phyloP scores from a whole-genome alignment of 176 grass and related monocot genomes.

The Chrysopogon serrulatus region DNA sequence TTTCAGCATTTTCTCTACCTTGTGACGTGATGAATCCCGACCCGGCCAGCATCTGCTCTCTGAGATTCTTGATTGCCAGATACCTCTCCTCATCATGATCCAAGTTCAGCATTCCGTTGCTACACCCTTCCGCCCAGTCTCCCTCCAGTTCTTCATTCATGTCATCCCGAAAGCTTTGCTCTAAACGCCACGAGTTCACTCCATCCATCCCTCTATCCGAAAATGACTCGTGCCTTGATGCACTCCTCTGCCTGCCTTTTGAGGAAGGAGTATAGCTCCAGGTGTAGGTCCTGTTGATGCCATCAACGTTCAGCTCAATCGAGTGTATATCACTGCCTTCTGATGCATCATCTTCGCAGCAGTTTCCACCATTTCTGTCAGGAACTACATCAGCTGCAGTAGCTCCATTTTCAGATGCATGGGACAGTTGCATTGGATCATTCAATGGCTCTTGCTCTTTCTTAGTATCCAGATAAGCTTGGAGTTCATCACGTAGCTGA shows the following conservation, averaged over 20 bases:
- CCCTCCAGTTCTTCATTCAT: slow-evolving; percentile 41
- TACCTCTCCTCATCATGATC: slow-evolving; percentile 70
- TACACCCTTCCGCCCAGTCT: slow-evolving; percentile 56
- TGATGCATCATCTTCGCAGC: slow-evolving; percentile 7
- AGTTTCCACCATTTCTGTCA: neutral
- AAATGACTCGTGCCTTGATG: slow-evolving; percentile 19
- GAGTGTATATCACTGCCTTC: slow-evolving; percentile 74
- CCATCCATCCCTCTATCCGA: slow-evolving; percentile 29
- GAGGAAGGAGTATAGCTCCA: slow-evolving; percentile 39
- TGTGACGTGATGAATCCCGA: slow-evolving; percentile 56
- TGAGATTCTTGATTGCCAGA: slow-evolving; percentile 64
- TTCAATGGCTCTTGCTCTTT: slow-evolving; percentile 17
- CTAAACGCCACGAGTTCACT: neutral
- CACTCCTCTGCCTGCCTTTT: neutral
- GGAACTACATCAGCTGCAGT: neutral
- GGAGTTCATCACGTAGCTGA: slow-evolving; percentile 63
- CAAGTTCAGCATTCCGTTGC: slow-evolving; percentile 38
- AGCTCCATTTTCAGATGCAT: neutral
- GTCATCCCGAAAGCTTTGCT: neutral
- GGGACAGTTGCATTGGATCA: neutral
- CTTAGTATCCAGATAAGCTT: slow-evolving; percentile 39
- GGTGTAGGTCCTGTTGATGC: slow-evolving; percentile 39
- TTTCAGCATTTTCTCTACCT: slow-evolving; percentile 24
- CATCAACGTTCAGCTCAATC: slow-evolving; percentile 73
- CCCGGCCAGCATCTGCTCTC: slow-evolving; percentile 72